Conservation (phyloP, 768 basidiomycete species). For the Tephrocybe sp. region DNA sequence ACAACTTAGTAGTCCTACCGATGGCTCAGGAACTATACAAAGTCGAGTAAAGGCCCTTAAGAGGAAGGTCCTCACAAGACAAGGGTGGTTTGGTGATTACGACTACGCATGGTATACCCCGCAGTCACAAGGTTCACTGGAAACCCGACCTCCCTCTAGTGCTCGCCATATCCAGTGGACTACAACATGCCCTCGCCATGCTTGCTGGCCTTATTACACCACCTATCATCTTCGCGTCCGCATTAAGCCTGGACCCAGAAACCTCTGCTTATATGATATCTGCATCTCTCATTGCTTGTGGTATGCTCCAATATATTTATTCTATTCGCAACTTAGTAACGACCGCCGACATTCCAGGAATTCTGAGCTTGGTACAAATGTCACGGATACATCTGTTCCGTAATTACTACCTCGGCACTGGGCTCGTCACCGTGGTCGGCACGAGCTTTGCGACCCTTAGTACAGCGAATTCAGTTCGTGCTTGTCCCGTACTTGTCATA, state of each 20-base stretch:
- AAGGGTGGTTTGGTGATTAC: slow-evolving; percentile 85
- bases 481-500: slow-evolving; percentile 29
- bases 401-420: slow-evolving; percentile 75
- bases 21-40: too few relatives aligned
- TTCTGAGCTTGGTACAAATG: slow-evolving; percentile 78
- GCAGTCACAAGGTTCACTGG: background rate
- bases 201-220: slow-evolving; percentile 80
- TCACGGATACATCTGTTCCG: slow-evolving; percentile 59
- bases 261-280: slow-evolving; percentile 79
- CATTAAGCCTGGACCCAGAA: slow-evolving; percentile 53
- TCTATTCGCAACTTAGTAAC: background rate
- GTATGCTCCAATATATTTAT: slow-evolving; percentile 33
- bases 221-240: slow-evolving; percentile 73
- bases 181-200: slow-evolving; percentile 81
- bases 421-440: slow-evolving; percentile 77
- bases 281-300: slow-evolving; percentile 75
- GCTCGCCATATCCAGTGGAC: slow-evolving; percentile 69
- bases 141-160: slow-evolving; percentile 62
- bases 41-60: slow-evolving; percentile 17
- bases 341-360: slow-evolving; percentile 40
- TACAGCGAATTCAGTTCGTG: slow-evolving; percentile 61
- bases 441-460: slow-evolving; percentile 78
- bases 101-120: slow-evolving; percentile 60
- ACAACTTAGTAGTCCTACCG: background rate
- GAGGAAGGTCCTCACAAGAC: slow-evolving; percentile 37